Evolutionary conservation across 2,329 filamentous ascomycete genomes (phyloP).

Genomic region (Fusarium verticillioides): DNA sequence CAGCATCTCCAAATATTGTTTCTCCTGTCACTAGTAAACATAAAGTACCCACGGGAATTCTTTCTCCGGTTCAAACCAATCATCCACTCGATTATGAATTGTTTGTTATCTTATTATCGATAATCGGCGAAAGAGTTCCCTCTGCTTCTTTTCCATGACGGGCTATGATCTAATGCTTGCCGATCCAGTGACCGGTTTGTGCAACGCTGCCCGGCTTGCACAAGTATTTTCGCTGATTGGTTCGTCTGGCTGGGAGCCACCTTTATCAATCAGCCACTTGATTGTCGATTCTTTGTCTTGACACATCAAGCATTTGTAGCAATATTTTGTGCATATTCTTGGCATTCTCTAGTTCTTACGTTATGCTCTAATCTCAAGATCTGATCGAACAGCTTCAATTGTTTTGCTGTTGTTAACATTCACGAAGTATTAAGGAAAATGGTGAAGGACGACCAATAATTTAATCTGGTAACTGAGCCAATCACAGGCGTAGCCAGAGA

Average conservation of each 20-base stretch:
- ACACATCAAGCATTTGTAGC: conserved; percentile 13
- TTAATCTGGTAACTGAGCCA: neutral
- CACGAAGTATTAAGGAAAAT: neutral
- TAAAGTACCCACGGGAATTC: neutral
- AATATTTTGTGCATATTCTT: conserved; percentile 14
- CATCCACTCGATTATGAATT: conserved; percentile 6
- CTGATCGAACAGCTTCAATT: neutral
- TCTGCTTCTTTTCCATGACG: conserved; percentile 32
- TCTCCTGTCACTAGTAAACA: neutral
- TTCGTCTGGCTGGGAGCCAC: neutral
- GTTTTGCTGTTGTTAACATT: neutral
- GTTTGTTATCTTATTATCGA: conserved; percentile 21
- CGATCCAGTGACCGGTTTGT: conserved; percentile 40
- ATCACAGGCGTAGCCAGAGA: neutral
- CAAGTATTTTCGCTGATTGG: conserved; percentile 15
- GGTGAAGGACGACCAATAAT: neutral
- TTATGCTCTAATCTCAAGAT: conserved; percentile 7
- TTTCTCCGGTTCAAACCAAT: neutral
- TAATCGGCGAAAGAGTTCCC: conserved; percentile 5
- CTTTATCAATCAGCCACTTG: conserved; percentile 41
- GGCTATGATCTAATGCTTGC: conserved; percentile 37
- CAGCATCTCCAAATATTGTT: neutral
- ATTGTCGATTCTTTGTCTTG: conserved; percentile 13
- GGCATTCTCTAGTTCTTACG: neutral
- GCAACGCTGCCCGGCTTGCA: conserved; percentile 7